Evolutionary conservation across 805 yeast genomes (phyloP), one percentile per base, ranked within the genome.

Genomic region (Saccharomycopsis fibuligera): DNA sequence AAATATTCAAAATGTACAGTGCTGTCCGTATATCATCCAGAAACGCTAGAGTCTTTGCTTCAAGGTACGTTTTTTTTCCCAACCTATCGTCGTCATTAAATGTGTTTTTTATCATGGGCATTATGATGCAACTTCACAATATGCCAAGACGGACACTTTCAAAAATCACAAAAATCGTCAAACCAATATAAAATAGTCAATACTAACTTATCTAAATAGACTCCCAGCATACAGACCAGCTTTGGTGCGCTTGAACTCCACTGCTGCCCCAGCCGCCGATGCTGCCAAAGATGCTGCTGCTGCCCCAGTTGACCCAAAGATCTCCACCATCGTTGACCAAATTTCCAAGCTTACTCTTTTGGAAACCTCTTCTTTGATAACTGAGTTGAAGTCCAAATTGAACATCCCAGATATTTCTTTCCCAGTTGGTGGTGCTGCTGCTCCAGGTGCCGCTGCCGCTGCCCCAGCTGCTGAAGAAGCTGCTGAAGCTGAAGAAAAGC

Each of bases 331-430:
- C 59, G 99, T 93, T 48, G 93, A 87, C 62, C 86, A 86, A 62
- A 93, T 93, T 64, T 80, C 97, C 46, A 78, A 85, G 58, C 76
- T 93, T 65, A 89, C 95, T n/a, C 76, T 93, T 49, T 74, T 90
- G 62, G 99, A 93, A 72, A 91, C 98, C 21, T 83, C 96, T n/a
- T 67, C 83, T 25, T 78, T 93, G 63, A 86, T 93, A 55, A 65
- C 79, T 35, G 96, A 87, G 62, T 74, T 87, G 65, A 83, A 83
- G 70, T 70, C 81, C 40, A 83, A 82, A 63, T 80, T 93, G 60
- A 89, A 93, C 70, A 93, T 93, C 57, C 87, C 97, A 56, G 99
- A 93, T 65, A 88, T 90, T 59, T 77, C 96, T 3, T 76, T 87
- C 69, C 91, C 96, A 55, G 82, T 81, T 51, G 76, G 69, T n/a